phyloP scores from a whole-genome alignment of 2,329 filamentous ascomycete genomes.

The Teratosphaeria viscida region DNA sequence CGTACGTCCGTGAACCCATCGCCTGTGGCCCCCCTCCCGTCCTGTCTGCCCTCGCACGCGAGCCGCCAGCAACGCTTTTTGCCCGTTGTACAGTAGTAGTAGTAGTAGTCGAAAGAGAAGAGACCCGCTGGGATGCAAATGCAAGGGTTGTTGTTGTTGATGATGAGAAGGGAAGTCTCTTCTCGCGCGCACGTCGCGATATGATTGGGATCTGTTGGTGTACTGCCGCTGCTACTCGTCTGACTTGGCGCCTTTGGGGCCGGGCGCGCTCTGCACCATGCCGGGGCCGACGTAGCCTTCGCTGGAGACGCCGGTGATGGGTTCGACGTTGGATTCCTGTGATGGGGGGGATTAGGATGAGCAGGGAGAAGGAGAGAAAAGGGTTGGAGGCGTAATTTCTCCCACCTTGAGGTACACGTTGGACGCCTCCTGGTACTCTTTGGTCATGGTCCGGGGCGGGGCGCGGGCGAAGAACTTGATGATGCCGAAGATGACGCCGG shows the following conservation, averaged over 20 bases:
- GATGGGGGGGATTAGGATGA: neutral
- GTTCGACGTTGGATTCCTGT: constrained; percentile 75
- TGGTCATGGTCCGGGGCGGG: constrained; percentile 77
- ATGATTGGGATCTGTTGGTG: neutral
- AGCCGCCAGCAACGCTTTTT: neutral
- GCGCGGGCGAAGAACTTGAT: constrained; percentile 64
- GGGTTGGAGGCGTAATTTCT: constrained; percentile 7
- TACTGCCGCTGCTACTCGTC: neutral
- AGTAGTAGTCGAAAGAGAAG: too few relatives aligned
- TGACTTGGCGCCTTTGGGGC: neutral
- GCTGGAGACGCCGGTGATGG: constrained; percentile 72
- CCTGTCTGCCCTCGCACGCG: neutral
- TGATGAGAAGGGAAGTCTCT: too few relatives aligned
- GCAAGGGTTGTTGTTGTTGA: too few relatives aligned
- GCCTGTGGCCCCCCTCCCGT: neutral
- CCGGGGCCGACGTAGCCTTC: constrained; percentile 70
- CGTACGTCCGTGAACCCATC: neutral
- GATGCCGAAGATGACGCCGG: constrained; percentile 59
- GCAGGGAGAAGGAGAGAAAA: neutral
- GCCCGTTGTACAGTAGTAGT: neutral
- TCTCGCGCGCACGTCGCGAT: neutral
- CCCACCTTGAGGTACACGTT: constrained; percentile 90
- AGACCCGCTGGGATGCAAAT: neutral
- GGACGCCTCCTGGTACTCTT: constrained; percentile 90
- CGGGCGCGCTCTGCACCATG: constrained; percentile 54